These are phyloP conservation scores for Globisporangium okanoganense DNA, from an alignment of 352 stramenopile species.

Conservation along the genomic window DNA sequence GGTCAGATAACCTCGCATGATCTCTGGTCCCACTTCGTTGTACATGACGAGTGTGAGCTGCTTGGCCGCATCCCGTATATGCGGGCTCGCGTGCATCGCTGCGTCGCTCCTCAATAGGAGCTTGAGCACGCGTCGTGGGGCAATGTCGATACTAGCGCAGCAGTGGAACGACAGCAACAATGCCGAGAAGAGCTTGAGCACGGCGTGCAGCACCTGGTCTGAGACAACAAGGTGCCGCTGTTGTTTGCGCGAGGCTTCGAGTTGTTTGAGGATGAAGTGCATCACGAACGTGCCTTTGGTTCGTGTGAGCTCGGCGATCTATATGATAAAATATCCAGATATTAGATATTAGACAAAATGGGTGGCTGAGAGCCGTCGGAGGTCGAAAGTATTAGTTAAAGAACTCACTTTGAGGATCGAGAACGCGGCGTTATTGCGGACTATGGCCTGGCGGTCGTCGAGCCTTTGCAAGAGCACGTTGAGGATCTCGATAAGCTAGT, in stretches of 20 bases:
- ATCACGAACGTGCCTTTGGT: conserved; percentile 35
- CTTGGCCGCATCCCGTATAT: conserved; percentile 34
- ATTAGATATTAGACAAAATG: conserved; percentile 10
- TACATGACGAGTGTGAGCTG: conserved; percentile 34
- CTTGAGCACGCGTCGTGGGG: conserved; percentile 30
- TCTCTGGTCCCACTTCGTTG: conserved; percentile 28
- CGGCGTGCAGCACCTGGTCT: conserved; percentile 28
- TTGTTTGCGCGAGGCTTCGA: conserved; percentile 12
- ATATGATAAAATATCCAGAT: background rate
- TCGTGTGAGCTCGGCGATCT: conserved; percentile 32
- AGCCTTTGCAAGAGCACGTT: conserved; percentile 15
- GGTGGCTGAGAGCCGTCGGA: background rate
- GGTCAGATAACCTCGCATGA: conserved; percentile 12
- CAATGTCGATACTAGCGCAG: conserved; percentile 44
- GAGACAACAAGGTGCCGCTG: conserved; percentile 8
- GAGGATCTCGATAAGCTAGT: conserved; percentile 16
- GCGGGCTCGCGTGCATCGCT: conserved; percentile 32
- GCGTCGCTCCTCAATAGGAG: conserved; percentile 28
- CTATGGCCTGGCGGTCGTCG: conserved; percentile 16
- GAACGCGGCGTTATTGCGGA: conserved; percentile 34
- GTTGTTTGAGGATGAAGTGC: conserved; percentile 26
- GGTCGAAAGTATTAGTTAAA: no score
- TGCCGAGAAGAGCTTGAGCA: conserved; percentile 40
- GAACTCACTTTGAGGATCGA: conserved; percentile 20
- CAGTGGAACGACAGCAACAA: conserved; percentile 41